A percentile compares a stretch with the other conserved stretches of the same genome.
These are phyloP conservation scores for Stemphylium beticola DNA, from an alignment of 2,329 filamentous ascomycete species.

Conservation along the genomic window DNA sequence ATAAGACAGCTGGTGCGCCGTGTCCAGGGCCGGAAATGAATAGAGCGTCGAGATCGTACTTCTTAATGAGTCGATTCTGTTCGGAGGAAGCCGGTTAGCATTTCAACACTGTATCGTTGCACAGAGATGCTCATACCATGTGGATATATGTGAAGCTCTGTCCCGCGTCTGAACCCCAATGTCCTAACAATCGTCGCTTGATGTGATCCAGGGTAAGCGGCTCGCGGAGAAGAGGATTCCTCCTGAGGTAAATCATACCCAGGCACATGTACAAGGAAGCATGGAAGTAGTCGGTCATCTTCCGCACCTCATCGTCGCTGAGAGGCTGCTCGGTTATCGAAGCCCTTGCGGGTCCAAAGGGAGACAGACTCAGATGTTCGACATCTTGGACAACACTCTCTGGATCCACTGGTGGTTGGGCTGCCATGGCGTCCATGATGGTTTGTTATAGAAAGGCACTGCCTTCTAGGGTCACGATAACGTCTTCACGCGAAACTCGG, in stretches of 20 bases:
- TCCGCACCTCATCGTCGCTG: constrained; percentile 68
- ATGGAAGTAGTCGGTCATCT: constrained; percentile 75
- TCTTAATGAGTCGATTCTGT: constrained; percentile 76
- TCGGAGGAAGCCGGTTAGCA: not conserved
- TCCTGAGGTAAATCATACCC: constrained; percentile 79
- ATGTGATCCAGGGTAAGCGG: constrained; percentile 72
- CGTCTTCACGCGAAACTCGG: constrained; percentile 4
- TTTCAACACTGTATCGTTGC: not conserved
- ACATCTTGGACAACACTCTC: constrained; percentile 38
- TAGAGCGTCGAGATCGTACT: constrained; percentile 74
- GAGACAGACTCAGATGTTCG: constrained; percentile 54
- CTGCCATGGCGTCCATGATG: constrained; percentile 34
- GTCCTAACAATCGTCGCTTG: constrained; percentile 75
- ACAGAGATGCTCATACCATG: constrained; percentile 54
- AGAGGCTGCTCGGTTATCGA: constrained; percentile 68
- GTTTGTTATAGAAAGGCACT: constrained; percentile 7
- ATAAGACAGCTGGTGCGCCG: constrained; percentile 76
- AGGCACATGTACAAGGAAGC: constrained; percentile 77
- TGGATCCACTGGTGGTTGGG: constrained; percentile 27
- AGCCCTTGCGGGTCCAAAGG: constrained; percentile 70
- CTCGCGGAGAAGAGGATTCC: constrained; percentile 74
- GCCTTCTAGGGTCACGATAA: constrained; percentile 5
- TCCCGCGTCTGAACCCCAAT: constrained; percentile 81
- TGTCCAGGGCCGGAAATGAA: constrained; percentile 81
- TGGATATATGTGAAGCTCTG: constrained; percentile 84